Evolutionary conservation across 257 asterid genomes (phyloP).

Genomic region (Solanum virginianum): DNA sequence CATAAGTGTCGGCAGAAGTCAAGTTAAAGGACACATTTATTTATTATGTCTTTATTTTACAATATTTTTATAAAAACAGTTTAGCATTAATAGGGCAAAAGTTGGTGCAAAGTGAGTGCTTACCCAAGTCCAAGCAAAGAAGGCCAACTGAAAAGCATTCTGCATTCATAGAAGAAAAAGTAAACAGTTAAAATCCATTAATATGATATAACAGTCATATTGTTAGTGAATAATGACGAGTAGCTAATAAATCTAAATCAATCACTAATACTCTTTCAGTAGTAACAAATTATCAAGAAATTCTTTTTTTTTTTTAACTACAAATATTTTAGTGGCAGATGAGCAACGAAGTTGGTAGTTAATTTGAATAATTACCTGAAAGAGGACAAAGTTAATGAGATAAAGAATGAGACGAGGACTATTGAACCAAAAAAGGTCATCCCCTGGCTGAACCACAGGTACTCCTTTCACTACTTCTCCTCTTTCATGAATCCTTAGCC

Average conservation of each 20-base stretch:
- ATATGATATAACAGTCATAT: too few species aligned
- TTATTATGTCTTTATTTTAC: not conserved
- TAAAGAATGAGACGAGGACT: slow-evolving; percentile 67
- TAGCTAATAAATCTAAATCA: too few species aligned
- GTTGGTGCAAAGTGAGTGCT: not conserved
- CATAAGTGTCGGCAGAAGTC: too few species aligned
- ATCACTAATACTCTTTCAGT: too few species aligned
- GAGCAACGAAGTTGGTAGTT: not conserved
- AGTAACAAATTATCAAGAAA: too few species aligned
- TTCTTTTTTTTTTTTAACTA: not conserved
- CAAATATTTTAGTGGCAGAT: not conserved
- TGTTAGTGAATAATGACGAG: too few species aligned
- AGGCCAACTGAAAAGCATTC: slow-evolving; percentile 96
- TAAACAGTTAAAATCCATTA: not conserved
- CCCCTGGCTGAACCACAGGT: slow-evolving; percentile 72
- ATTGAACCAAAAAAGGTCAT: slow-evolving; percentile 84
- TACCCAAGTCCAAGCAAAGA: slow-evolving; percentile 94
- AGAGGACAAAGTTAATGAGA: slow-evolving; percentile 79
- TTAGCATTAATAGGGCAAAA: not conserved
- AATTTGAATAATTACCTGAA: slow-evolving; percentile 42
- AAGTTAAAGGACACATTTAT: too few species aligned
- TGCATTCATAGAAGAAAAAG: slow-evolving; percentile 12
- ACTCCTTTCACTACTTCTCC: slow-evolving; percentile 70
- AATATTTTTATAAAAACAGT: not conserved
- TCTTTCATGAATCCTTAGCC: slow-evolving; percentile 59